These are phyloP conservation scores for Ceratorhiza oryzae-sativae DNA, from an alignment of 1,284 basidiomycete genomes.

Conservation along the genomic window DNA sequence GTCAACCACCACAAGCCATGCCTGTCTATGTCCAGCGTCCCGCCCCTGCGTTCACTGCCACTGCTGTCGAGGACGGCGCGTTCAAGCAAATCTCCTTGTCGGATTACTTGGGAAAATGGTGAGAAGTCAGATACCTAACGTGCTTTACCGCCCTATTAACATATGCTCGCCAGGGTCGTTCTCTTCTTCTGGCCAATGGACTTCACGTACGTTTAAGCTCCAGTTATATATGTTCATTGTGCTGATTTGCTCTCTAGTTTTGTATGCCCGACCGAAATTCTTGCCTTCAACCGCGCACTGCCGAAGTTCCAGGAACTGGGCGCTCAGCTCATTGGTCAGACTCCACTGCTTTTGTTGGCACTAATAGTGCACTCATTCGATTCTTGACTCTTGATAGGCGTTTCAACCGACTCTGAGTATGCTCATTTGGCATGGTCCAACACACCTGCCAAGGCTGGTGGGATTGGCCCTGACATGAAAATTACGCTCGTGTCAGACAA, in stretches of 20 bases:
- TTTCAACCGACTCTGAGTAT: constrained; percentile 87
- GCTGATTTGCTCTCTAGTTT: constrained; percentile 67
- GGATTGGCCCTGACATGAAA: constrained; percentile 84
- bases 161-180: constrained; percentile 63
- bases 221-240: constrained; percentile 12
- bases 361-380: background rate
- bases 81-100: constrained; percentile 78
- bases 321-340: constrained; percentile 76
- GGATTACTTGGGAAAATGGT: constrained; percentile 86
- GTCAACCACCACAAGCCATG: constrained; percentile 54
- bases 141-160: constrained; percentile 39
- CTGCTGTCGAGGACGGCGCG: constrained; percentile 74
- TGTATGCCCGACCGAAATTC: constrained; percentile 92
- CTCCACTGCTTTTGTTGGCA: background rate
- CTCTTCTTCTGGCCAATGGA: constrained; percentile 83
- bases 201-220: constrained; percentile 43
- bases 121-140: constrained; percentile 41
- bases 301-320: constrained; percentile 73
- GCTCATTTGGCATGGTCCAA: constrained; percentile 88
- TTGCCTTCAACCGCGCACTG: constrained; percentile 89
- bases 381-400: constrained; percentile 42
- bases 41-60: constrained; percentile 77
- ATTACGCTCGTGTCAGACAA: constrained; percentile 69
- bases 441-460: constrained; percentile 80
- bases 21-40: constrained; percentile 76